Evolutionary conservation across 139 green algal species (phyloP), one percentile per base, ranked within the genome.

Genomic region (Chlamydomonas schloesseri): DNA sequence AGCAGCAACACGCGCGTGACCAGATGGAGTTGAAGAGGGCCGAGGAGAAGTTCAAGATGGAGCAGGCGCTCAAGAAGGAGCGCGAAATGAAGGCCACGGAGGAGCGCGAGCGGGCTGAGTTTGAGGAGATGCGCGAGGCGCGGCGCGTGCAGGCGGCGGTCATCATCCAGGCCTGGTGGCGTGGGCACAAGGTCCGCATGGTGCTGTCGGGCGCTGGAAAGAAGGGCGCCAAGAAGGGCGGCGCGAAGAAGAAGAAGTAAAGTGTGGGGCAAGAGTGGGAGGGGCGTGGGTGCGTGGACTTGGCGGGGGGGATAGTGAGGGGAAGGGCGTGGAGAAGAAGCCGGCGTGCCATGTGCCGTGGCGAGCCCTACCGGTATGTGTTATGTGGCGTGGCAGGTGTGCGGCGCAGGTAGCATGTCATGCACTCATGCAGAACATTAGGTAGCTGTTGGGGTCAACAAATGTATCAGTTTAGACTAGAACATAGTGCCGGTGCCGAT

Each of bases 121-220:
- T 85, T 23, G 79, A 85, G 47, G 79, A 75, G 21, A 75, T 77
- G 79, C 65, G 65, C 20, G 65, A 77, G 79, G 47, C 47, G 79
- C 65, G 79, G 65, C 65, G 65, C 8, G 65, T 37, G 68, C 68
- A 77, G 68, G 81, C 81, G 26, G 81, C 81, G 0, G 55, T 87
- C n/a, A n/a, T 79, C 8, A 87, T 87, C 81, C 81, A 87, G 81
- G 81, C 81, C 69, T 79, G 69, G 69, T 79, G 69, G 81, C 69
- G 81, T 6, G 68, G 81, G 21, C 62, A 80, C 69, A 36, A 55
- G 20, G 55, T 87, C 26, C 81, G 81, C 11, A 79, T 62, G 81
- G 53, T 34, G 64, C 55, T 87, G 8, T 11, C 26, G 53, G 69
- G 65, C 21, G 81, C 23, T 3, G 47, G 68, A 50, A 60, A 60